Base-by-base conservation (phyloP, 2,329 filamentous ascomycete genomes). In the Colletotrichum viniferum region DNA sequence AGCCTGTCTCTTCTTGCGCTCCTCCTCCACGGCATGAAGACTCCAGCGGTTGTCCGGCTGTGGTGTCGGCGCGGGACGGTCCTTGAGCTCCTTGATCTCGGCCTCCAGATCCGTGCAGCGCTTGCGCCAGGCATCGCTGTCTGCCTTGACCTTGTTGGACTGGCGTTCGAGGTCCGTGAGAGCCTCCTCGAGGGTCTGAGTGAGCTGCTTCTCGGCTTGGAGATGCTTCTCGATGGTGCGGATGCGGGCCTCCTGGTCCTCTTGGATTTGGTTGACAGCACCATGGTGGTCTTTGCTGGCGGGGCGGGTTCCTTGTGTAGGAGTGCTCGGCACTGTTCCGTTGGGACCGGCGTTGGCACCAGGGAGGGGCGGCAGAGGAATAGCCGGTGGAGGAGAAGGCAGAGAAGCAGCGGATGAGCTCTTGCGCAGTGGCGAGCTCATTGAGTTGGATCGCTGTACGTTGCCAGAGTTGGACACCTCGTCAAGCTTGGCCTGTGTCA, bases 221-320 rank as follows among this genome's bases (percentile, higher is more conserved):
- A 99, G 90, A 82, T 98, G 96, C 88, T 98, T 98, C 88, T 99
- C 96, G 77, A 99, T 98, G 8, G 95, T 97, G 76, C 94, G 93
- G 82, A 99, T 97, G 77, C 96, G 96, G 58, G 95, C 94, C 83
- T 99, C 97, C 83, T 98, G 96, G 80, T 99, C 97, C 81, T 98
- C 96, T 76, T 96, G 92, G 78, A 98, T 90, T 81, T 98, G 96
- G 65, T 93, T 91, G 74, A 93, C 90, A 67, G 87, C 88, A 55
- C 93, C 89, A 63, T 85, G 75, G 63, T 84, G 90, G 80, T 98
- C 95, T 83, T 97, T 97, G 88, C 95, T 97, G 21, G 92, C 89
- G 74, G 96, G 95, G 13, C 95, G 93, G 85, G 79, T 91, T 85
- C 81, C 91, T 18, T 78, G 74, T 84, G 83, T 91, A 79, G 86